Evolutionary conservation across 2,329 filamentous ascomycete genomes (phyloP).

Genomic region (Claviceps quebecensis): DNA sequence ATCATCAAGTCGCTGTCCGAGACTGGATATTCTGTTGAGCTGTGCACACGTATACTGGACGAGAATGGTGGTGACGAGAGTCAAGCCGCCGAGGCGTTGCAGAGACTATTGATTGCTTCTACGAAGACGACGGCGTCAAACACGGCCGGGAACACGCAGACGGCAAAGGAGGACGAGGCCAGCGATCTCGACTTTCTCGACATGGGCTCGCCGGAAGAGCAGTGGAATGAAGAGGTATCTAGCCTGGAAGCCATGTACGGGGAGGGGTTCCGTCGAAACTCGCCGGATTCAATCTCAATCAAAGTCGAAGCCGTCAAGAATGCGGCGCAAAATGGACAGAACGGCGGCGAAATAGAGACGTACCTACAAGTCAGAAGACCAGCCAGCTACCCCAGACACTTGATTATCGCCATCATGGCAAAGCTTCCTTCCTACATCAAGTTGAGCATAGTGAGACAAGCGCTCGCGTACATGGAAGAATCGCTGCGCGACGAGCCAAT

Average conservation of each 20-base stretch:
- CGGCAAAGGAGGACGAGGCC: conserved; percentile 1
- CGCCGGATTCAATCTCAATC: conserved; percentile 54
- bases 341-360: conserved; percentile 36
- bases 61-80: conserved; percentile 57
- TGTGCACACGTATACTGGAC: conserved; percentile 68
- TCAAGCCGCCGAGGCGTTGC: conserved; percentile 64
- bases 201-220: conserved; percentile 40
- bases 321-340: conserved; percentile 30
- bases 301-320: conserved; percentile 44
- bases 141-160: not conserved
- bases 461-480: conserved; percentile 55
- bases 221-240: conserved; percentile 75
- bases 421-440: conserved; percentile 84
- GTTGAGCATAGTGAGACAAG: conserved; percentile 70
- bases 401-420: conserved; percentile 54
- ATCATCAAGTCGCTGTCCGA: conserved; percentile 69
- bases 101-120: conserved; percentile 32
- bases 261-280: conserved; percentile 50
- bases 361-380: conserved; percentile 56
- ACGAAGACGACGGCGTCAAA: not conserved
- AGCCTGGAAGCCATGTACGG: conserved; percentile 80
- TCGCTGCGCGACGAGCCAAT: conserved; percentile 72
- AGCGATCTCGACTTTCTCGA: conserved; percentile 29
- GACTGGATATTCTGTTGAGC: conserved; percentile 71
- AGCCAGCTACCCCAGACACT: conserved; percentile 56